Conservation (phyloP, 1,284 basidiomycete genomes). For the Irpex sp. region DNA sequence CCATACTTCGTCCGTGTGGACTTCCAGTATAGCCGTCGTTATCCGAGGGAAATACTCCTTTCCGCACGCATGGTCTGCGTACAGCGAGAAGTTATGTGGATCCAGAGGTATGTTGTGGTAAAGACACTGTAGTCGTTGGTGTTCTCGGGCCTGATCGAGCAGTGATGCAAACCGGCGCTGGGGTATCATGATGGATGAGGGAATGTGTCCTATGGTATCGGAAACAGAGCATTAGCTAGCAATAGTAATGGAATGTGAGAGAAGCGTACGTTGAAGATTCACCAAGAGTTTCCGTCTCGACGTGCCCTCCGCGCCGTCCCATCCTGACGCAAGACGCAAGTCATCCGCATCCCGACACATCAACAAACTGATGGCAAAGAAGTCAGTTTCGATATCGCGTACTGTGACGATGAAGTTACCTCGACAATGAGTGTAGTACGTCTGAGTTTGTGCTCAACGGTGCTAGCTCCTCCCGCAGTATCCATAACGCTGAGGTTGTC, state of each 20-base stretch:
- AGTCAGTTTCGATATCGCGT: background rate
- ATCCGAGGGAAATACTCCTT: slow-evolving; percentile 80
- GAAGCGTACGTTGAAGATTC: slow-evolving; percentile 75
- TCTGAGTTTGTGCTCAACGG: slow-evolving; percentile 76
- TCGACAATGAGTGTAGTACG: slow-evolving; percentile 80
- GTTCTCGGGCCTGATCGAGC: slow-evolving; percentile 80
- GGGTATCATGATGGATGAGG: slow-evolving; percentile 90
- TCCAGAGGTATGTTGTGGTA: slow-evolving; percentile 74
- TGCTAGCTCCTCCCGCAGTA: slow-evolving; percentile 86
- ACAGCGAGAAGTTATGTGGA: slow-evolving; percentile 71
- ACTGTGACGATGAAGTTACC: slow-evolving; percentile 39
- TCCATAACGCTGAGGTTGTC: slow-evolving; percentile 80
- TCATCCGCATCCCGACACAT: slow-evolving; percentile 89
- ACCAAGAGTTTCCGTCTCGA: slow-evolving; percentile 79
- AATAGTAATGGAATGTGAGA: background rate
- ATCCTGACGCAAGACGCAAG: slow-evolving; percentile 75
- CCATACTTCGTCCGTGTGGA: slow-evolving; percentile 95
- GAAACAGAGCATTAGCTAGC: slow-evolving; percentile 2
- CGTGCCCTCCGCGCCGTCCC: slow-evolving; percentile 84
- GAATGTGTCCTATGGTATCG: slow-evolving; percentile 68
- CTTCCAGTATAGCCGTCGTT: slow-evolving; percentile 80
- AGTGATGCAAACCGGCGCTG: slow-evolving; percentile 83
- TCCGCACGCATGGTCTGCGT: slow-evolving; percentile 83
- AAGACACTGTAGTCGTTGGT: slow-evolving; percentile 76
- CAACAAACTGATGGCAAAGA: slow-evolving; percentile 56